phyloP scores from a whole-genome alignment of 352 stramenopile genomes.

The Phytophthora brassicae region DNA sequence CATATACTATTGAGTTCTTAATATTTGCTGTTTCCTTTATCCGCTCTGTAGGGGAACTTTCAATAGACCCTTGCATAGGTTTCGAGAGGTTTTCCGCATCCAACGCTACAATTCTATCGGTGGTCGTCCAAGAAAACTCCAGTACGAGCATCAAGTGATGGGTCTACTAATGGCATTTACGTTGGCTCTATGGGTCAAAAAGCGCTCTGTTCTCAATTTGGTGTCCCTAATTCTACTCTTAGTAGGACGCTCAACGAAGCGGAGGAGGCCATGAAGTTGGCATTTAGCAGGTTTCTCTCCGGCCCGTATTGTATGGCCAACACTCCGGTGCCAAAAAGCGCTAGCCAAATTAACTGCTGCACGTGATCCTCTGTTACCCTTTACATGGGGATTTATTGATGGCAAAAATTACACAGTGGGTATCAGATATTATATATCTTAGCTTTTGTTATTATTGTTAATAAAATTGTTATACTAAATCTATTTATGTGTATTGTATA shows the following conservation, averaged over 20 bases:
- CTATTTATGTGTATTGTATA: too few species aligned
- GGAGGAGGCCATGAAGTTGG: neutral
- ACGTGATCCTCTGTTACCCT: neutral
- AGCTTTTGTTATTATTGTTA: too few species aligned
- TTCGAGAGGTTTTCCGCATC: neutral
- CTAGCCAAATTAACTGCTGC: neutral
- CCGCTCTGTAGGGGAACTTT: neutral
- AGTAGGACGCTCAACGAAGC: neutral
- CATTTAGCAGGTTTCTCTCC: neutral
- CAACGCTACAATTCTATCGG: neutral
- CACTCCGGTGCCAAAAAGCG: neutral
- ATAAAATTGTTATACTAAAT: too few species aligned
- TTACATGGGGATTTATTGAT: constrained; percentile 6
- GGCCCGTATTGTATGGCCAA: constrained; percentile 2
- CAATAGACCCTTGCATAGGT: neutral
- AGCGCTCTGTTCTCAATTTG: neutral
- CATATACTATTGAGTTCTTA: too few species aligned
- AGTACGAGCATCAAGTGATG: constrained; percentile 10
- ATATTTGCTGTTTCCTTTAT: too few species aligned
- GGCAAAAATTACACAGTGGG: constrained; percentile 2
- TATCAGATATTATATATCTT: too few species aligned
- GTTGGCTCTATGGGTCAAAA: neutral
- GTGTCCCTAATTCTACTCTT: too few species aligned
- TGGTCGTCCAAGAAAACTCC: neutral
- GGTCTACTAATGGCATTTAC: neutral